A percentile compares a stretch with the other conserved stretches of the same genome.
These are phyloP conservation scores for Acer yangbiense DNA, from an alignment of 345 rosid species.

Conservation along the genomic window DNA sequence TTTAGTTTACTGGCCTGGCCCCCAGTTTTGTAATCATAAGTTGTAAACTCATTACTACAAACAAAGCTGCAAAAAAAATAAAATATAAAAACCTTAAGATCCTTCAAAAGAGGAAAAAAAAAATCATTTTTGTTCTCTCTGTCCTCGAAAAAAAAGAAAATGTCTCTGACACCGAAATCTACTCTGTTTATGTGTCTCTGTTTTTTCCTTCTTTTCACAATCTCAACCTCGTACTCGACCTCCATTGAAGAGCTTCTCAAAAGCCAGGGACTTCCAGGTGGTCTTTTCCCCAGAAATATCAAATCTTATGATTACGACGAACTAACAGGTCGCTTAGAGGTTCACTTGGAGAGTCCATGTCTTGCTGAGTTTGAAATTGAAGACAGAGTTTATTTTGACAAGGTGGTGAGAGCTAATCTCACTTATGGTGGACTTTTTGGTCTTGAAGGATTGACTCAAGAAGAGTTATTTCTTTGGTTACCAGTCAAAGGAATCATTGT, in stretches of 20 bases:
- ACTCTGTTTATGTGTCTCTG: constrained; percentile 26
- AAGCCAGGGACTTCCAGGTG: constrained; percentile 82
- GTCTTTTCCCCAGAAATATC: constrained; percentile 72
- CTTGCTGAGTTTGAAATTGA: constrained; percentile 78
- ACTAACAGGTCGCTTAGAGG: constrained; percentile 59
- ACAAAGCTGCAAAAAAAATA: too few relatives aligned
- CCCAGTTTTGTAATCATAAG: too few relatives aligned
- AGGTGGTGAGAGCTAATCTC: constrained; percentile 72
- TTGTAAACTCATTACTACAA: not conserved
- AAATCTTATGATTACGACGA: constrained; percentile 52
- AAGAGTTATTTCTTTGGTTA: constrained; percentile 87
- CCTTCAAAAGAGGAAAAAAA: not conserved
- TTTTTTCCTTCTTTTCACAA: constrained; percentile 21
- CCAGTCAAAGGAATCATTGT: constrained; percentile 80
- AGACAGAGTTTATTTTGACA: constrained; percentile 65
- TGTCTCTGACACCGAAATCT: constrained; percentile 34
- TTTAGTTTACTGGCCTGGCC: too few relatives aligned
- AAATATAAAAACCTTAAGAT: too few relatives aligned
- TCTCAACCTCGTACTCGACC: constrained; percentile 33
- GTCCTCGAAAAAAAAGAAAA: constrained; percentile 40
- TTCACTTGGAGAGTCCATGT: constrained; percentile 65
- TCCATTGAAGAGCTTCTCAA: constrained; percentile 61
- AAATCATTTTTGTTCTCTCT: not conserved
- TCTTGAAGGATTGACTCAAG: constrained; percentile 71
- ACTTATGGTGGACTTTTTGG: constrained; percentile 86